A percentile compares a stretch with the other conserved stretches of the same genome.
These are phyloP conservation scores for Oenanthe javanica DNA, from an alignment of 140 eudicot genomes.

Conservation along the genomic window DNA sequence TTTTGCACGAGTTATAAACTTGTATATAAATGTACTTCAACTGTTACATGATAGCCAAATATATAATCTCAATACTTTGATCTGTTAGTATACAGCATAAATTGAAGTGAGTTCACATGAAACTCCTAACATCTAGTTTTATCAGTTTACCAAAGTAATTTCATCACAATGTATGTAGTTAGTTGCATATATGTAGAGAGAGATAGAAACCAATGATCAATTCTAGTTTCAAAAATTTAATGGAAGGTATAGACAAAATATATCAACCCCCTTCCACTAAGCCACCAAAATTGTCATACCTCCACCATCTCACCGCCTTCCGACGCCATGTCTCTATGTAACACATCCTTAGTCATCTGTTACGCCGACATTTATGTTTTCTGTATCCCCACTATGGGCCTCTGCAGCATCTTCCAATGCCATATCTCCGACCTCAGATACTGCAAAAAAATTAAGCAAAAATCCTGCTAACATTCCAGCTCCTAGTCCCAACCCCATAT, in stretches of 20 bases:
- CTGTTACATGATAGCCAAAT: too few species aligned
- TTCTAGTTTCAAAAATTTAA: background rate
- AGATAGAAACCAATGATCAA: background rate
- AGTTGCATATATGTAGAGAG: background rate
- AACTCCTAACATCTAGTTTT: background rate
- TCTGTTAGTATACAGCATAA: background rate
- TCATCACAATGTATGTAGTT: background rate
- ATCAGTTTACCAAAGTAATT: background rate
- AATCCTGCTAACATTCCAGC: slow-evolving; percentile 47
- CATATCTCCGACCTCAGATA: slow-evolving; percentile 26
- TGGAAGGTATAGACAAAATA: background rate
- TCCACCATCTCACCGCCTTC: background rate
- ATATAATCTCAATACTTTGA: too few species aligned
- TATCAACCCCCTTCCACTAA: background rate
- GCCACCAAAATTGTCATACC: background rate
- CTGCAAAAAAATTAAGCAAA: slow-evolving; percentile 35
- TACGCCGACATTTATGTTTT: background rate
- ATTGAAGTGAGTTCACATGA: background rate
- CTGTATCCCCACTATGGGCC: background rate
- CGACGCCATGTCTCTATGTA: too few species aligned
- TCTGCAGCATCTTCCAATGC: background rate
- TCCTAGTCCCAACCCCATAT: slow-evolving; percentile 35
- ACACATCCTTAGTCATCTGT: background rate
- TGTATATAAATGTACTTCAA: too few species aligned
- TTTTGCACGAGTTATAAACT: too few species aligned